Base-by-base conservation (phyloP, 2,329 filamentous ascomycete genomes). In the Epicoccum sorghinum region DNA sequence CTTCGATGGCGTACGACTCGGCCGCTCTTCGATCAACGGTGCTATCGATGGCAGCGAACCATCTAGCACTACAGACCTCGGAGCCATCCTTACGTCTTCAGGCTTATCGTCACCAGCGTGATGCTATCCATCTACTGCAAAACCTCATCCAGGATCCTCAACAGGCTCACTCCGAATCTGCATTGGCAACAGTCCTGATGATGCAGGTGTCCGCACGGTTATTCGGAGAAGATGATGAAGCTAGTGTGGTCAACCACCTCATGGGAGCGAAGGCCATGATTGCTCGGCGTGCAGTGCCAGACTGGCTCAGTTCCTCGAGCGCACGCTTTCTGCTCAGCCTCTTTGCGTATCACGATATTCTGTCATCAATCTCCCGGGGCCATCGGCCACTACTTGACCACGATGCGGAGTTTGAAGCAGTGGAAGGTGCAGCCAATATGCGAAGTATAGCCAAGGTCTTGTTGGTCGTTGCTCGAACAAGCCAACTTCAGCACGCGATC, bases 311-410 rank as follows among this genome's bases (percentile, higher is more conserved):
- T 29, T 62, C 68, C 12, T 63, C 67, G 1, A 69, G 59, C 24
- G 57, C 60, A 22, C 59, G 60, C 13, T 72, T 72, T 32, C 57
- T 72, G 7, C 54, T 69, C 14, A 69, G 64, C 27, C 57, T 72
- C 1, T 70, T 70, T 25, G 67, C 69, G 3, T 72, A 72, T 27
- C 69, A 72, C 38, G 69, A 72, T 29, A 72, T 72, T 6, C 57
- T 72, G 5, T 65, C 68, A 1, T 69, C 67, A 7, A 62, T 72
- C 2, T 71, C 69, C 8, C 59, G 67, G 22, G 63, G 67, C 7
- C 58, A 67, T 7, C 54, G 55, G 6, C 68, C 69, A 1, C 48
- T 72, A 12, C 46, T 64, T 24, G 55, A 68, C 22, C 66, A 71
- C 40, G 48, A 47, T 1, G 33, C 41, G 2, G 53, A 59, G 7